Percentiles rank a stretch among this genome's conserved stretches.
phyloP scores from a whole-genome alignment of 768 basidiomycete genomes.

The Clavulina sp. region DNA sequence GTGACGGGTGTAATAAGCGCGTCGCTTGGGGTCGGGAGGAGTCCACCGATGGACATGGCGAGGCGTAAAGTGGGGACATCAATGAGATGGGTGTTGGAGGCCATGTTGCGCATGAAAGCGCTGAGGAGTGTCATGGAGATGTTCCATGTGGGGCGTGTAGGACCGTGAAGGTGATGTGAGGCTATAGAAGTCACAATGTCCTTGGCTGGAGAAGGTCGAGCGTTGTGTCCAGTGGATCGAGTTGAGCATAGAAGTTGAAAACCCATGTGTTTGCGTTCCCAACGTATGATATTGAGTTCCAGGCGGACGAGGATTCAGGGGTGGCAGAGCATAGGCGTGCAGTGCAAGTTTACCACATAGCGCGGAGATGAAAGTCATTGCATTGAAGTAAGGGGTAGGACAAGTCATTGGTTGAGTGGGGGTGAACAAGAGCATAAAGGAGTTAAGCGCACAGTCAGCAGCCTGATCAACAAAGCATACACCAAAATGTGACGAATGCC shows the following conservation, averaged over 20 bases:
- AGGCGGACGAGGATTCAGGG: too few relatives aligned
- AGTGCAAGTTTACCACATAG: too few relatives aligned
- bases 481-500: too few relatives aligned
- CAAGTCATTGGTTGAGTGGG: background rate
- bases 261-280: too few relatives aligned
- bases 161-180: slow-evolving; percentile 68
- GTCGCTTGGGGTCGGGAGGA: slow-evolving; percentile 77
- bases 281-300: too few relatives aligned
- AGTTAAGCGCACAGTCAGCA: too few relatives aligned
- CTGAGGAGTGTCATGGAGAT: slow-evolving; percentile 33
- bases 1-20: slow-evolving; percentile 90
- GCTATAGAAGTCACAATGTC: slow-evolving; percentile 49
- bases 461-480: slow-evolving; percentile 2
- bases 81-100: slow-evolving; percentile 62
- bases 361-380: background rate
- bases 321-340: too few relatives aligned
- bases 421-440: too few relatives aligned
- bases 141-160: slow-evolving; percentile 81
- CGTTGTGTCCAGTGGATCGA: too few relatives aligned
- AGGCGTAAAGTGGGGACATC: slow-evolving; percentile 43
- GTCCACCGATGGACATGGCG: slow-evolving; percentile 21
- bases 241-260: too few relatives aligned
- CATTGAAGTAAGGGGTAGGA: background rate
- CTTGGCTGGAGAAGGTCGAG: slow-evolving; percentile 22
- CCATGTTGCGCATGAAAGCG: slow-evolving; percentile 63